phyloP scores from a whole-genome alignment of 345 rosid species.

The Salix koriyanagi region DNA sequence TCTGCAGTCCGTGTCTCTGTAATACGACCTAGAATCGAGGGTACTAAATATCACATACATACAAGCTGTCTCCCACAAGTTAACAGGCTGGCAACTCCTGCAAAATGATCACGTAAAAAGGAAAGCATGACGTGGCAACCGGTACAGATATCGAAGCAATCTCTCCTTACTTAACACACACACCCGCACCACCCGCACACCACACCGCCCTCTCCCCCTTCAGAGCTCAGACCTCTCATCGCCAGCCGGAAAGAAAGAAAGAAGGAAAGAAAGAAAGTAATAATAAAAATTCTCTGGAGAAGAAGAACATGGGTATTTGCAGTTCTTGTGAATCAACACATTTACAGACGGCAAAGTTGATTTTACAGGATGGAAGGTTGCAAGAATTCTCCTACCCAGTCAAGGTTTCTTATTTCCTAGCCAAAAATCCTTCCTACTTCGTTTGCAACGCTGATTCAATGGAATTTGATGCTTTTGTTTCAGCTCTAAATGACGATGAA shows the following conservation, averaged over 20 bases:
- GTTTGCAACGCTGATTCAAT: slow-evolving; percentile 93
- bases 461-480: slow-evolving; percentile 79
- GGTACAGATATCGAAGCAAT: slow-evolving; percentile 13
- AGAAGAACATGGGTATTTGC: slow-evolving; percentile 71
- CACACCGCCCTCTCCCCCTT: neutral
- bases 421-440: slow-evolving; percentile 50
- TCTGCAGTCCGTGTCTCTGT: slow-evolving; percentile 27
- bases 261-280: neutral
- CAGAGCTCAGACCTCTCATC: neutral
- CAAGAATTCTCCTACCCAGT: slow-evolving; percentile 76
- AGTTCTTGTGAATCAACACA: slow-evolving; percentile 66
- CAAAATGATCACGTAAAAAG: slow-evolving; percentile 23
- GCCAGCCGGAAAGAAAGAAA: neutral
- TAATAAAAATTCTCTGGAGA: neutral
- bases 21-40: slow-evolving; percentile 28
- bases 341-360: slow-evolving; percentile 73
- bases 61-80: slow-evolving; percentile 53
- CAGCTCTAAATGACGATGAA: slow-evolving; percentile 60
- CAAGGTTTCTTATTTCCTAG: slow-evolving; percentile 65
- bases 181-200: neutral
- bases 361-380: slow-evolving; percentile 70
- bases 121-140: slow-evolving; percentile 46
- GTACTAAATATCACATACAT: neutral
- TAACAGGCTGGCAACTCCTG: slow-evolving; percentile 58
- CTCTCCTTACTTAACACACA: neutral